These are phyloP conservation scores for Fonsecaea pugnacius DNA, from an alignment of 2,329 filamentous ascomycete species.

Conservation along the genomic window DNA sequence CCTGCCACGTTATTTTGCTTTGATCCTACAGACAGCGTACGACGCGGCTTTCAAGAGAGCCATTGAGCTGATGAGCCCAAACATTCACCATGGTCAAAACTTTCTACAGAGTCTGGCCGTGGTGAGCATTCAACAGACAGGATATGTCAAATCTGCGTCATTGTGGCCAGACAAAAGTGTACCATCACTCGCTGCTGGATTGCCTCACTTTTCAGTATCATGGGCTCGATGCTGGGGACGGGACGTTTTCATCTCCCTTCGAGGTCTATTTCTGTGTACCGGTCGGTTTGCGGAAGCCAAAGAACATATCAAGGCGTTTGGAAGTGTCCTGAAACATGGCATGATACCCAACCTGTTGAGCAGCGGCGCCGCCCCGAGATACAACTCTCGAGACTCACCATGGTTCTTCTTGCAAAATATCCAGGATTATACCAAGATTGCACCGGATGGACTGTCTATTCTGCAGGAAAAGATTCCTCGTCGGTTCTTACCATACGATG, in stretches of 20 bases:
- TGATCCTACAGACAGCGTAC: conserved; percentile 86
- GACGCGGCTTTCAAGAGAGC: conserved; percentile 77
- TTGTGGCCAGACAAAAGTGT: conserved; percentile 84
- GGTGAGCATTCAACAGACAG: conserved; percentile 89
- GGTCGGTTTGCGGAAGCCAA: conserved; percentile 85
- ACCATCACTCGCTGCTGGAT: conserved; percentile 84
- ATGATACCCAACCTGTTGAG: conserved; percentile 96
- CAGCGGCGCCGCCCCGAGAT: conserved; percentile 81
- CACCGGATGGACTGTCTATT: conserved; percentile 73
- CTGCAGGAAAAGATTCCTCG: conserved; percentile 77
- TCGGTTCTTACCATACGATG: conserved; percentile 91
- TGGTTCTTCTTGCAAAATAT: conserved; percentile 99
- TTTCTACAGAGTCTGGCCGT: conserved; percentile 88
- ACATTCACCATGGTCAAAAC: conserved; percentile 78
- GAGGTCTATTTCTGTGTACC: conserved; percentile 88
- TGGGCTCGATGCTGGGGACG: conserved; percentile 98
- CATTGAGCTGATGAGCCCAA: conserved; percentile 76
- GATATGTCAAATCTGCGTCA: conserved; percentile 85
- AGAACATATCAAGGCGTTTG: conserved; percentile 93
- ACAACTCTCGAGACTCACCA: conserved; percentile 93
- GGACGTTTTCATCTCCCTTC: conserved; percentile 93
- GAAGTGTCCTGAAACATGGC: conserved; percentile 93
- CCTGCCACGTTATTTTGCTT: conserved; percentile 87
- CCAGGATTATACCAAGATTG: conserved; percentile 86
- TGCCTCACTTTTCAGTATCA: conserved; percentile 90